phyloP scores from a whole-genome alignment of 306 rosid species.

The Vigna radiata region DNA sequence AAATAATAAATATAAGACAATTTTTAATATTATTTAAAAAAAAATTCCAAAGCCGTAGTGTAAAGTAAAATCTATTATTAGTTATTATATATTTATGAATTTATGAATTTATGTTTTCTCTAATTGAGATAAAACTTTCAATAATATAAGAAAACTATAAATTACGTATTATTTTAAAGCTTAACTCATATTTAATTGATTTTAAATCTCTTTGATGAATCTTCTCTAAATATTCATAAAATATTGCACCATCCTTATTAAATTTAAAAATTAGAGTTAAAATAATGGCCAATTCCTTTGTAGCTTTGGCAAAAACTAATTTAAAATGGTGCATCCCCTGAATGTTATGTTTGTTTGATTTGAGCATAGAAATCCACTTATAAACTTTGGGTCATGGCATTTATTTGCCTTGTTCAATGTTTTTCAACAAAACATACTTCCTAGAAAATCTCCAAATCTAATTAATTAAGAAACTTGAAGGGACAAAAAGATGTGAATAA shows the following conservation, averaged over 20 bases:
- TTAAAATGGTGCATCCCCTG: slow-evolving; percentile 62
- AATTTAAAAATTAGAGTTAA: not conserved
- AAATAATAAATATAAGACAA: too few species aligned
- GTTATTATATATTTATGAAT: too few species aligned
- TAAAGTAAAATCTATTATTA: too few species aligned
- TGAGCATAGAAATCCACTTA: slow-evolving; percentile 49
- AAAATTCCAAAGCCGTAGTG: too few species aligned
- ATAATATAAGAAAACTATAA: too few species aligned
- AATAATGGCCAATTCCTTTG: slow-evolving; percentile 31
- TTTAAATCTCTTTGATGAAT: too few species aligned
- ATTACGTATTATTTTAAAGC: too few species aligned
- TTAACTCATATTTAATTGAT: too few species aligned
- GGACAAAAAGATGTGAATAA: slow-evolving; percentile 37
- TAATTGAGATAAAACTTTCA: too few species aligned
- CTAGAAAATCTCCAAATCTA: slow-evolving; percentile 44
- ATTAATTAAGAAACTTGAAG: slow-evolving; percentile 35
- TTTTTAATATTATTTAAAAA: too few species aligned
- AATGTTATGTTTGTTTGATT: slow-evolving; percentile 43
- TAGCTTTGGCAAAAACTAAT: slow-evolving; percentile 43
- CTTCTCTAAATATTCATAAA: too few species aligned
- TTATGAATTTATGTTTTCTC: too few species aligned
- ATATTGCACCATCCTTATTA: not conserved
- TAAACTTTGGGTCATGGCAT: slow-evolving; percentile 60
- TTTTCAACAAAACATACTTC: slow-evolving; percentile 49
- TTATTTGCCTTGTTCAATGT: slow-evolving; percentile 56